These are phyloP conservation scores for Haplosporangium gracile DNA, from an alignment of 192 early-diverging fungal species.

Conservation along the genomic window DNA sequence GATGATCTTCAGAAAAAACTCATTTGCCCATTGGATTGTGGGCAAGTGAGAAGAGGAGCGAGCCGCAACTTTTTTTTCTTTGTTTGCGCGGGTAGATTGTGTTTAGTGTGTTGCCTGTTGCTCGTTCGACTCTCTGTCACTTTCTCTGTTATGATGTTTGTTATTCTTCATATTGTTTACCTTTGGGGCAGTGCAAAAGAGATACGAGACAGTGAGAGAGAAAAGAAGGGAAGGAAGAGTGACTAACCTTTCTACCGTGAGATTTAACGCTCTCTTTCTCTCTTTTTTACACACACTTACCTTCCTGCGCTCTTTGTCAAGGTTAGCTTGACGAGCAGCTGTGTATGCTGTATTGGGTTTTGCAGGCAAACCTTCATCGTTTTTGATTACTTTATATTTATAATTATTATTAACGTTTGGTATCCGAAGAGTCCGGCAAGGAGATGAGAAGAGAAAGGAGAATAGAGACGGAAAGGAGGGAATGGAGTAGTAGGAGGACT, in stretches of 20 bases:
- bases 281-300: too few relatives aligned
- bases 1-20: neutral
- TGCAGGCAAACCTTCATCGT: neutral
- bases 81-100: neutral
- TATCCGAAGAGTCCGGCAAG: neutral
- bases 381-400: neutral
- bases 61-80: neutral
- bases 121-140: neutral
- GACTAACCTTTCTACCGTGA: neutral
- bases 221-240: neutral
- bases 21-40: neutral
- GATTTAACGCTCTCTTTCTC: neutral
- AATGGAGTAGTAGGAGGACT: neutral
- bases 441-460: neutral
- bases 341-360: neutral
- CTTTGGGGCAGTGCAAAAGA: neutral
- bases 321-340: neutral
- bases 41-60: neutral
- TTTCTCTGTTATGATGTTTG: neutral
- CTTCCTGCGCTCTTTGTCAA: neutral
- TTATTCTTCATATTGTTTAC: neutral
- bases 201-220: neutral
- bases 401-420: slow-evolving; percentile 4
- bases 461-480: neutral
- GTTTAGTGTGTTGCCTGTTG: neutral